Conservation (phyloP, 1,284 basidiomycete genomes). For the Heimioporus retisporus region DNA sequence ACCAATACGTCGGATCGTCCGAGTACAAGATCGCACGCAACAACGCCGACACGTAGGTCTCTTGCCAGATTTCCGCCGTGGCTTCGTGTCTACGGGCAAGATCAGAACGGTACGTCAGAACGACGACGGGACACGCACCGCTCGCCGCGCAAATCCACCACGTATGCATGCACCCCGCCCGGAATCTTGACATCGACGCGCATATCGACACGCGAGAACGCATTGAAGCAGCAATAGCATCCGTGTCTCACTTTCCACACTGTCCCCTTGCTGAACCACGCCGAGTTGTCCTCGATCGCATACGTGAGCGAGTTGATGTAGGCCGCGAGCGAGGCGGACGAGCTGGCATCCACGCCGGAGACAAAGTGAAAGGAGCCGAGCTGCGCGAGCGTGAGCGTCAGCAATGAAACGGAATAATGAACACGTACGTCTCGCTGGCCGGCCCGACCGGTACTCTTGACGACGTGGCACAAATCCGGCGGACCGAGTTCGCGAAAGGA, state of each 20-base stretch:
- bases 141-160: conserved; percentile 95
- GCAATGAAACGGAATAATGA: not conserved
- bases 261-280: conserved; percentile 92
- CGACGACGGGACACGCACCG: conserved; percentile 61
- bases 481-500: conserved; percentile 98
- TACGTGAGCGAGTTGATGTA: conserved; percentile 99
- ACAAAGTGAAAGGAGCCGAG: conserved; percentile 92
- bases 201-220: conserved; percentile 97
- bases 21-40: conserved; percentile 95
- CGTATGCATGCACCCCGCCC: conserved; percentile 95
- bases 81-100: conserved; percentile 80
- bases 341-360: conserved; percentile 97
- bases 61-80: conserved; percentile 95
- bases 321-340: conserved; percentile 96
- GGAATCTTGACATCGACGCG: conserved; percentile 99
- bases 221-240: conserved; percentile 99
- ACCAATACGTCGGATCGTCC: conserved; percentile 92
- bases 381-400: conserved; percentile 36
- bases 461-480: conserved; percentile 96
- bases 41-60: conserved; percentile 95
- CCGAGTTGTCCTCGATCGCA: conserved; percentile 90
- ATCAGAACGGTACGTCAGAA: not conserved
- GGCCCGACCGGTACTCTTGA: conserved; percentile 90
- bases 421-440: conserved; percentile 86
- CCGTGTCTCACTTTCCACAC: conserved; percentile 96